Evolutionary conservation across 2,329 filamentous ascomycete genomes (phyloP), one percentile per base, ranked within the genome.

Genomic region (Aspergillus candidus): DNA sequence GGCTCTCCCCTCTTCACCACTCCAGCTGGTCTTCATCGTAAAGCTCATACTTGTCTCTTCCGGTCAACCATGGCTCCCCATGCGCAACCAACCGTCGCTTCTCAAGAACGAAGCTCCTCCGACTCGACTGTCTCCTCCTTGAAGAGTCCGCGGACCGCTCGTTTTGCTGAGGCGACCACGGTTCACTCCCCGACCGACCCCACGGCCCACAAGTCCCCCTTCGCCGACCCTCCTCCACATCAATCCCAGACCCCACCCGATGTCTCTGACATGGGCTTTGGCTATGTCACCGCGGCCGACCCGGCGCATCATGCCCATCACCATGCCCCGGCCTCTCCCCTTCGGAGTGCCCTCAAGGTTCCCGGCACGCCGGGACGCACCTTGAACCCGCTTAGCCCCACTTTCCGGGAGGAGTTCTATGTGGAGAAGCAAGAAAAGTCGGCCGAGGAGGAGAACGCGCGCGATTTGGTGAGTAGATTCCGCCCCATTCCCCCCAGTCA

Each of bases 331-430:
- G 83, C 77, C 57, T 85, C 86, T 14, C 88, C 88, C 6, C 78
- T 95, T 57, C 94, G 93, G 76, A 94, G 88, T 67, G 90, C 89
- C 42, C 77, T 96, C 75, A 94, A 80, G 71, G 83, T 86, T 13
- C 90, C 91, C 4, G 88, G 89, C 14, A 91, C 88, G 2, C 83
- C 87, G 4, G 87, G 78, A 22, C 79, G 84, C 58, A 79, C 77
- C 49, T 71, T 90, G 53, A 93, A 91, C 65, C 86, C 87, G 14
- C 71, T 95, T 53, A 96, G 89, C 69, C 90, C 91, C 33, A 96
- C 90, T 0, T 97, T 96, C 66, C 77, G 79, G 40, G 87, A 97
- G 70, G 91, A 96, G 70, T 81, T 91, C 40, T 69, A 86, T 4
- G 72, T 97, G 29, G 91, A 96, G 72, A 90, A 91, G 74, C 79